Conservation (phyloP, 352 stramenopile genomes). For the Phytophthora foliorum region DNA sequence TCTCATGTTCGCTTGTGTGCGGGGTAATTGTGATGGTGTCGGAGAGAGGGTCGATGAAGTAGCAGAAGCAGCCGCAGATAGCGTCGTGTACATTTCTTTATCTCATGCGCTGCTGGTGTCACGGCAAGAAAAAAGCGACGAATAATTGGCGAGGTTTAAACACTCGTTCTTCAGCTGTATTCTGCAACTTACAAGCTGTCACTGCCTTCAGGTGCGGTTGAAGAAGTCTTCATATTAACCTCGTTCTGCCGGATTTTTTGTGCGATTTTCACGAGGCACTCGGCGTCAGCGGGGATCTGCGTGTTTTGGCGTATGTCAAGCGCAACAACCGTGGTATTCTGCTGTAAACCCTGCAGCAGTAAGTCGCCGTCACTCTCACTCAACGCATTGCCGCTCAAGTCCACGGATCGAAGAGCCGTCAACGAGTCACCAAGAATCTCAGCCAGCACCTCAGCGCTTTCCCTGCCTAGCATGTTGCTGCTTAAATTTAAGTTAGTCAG, state of each 20-base stretch:
- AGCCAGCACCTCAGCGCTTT: conserved; percentile 75
- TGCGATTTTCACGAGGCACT: conserved; percentile 71
- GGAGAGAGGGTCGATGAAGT: not conserved
- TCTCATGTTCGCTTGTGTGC: conserved; percentile 60
- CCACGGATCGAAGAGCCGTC: conserved; percentile 70
- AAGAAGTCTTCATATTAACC: conserved; percentile 54
- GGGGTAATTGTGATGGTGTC: not conserved
- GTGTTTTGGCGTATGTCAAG: conserved; percentile 85
- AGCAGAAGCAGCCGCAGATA: not conserved
- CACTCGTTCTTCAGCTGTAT: not conserved
- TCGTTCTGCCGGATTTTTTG: conserved; percentile 84
- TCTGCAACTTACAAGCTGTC: conserved; percentile 12
- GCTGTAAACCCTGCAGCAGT: conserved; percentile 68
- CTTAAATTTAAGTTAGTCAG: conserved; percentile 88
- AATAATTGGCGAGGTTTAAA: conserved; percentile 12
- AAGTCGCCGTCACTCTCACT: conserved; percentile 65
- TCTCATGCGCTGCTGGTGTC: conserved; percentile 66
- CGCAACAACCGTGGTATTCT: conserved; percentile 68
- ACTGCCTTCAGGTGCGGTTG: conserved; percentile 9
- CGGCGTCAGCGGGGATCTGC: conserved; percentile 66
- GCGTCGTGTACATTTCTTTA: conserved; percentile 68
- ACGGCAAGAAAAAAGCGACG: conserved; percentile 40
- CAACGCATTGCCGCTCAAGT: conserved; percentile 88
- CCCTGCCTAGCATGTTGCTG: conserved; percentile 82
- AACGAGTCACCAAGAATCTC: conserved; percentile 79